Conservation (phyloP, 2,329 filamentous ascomycete species). For the Sclerotinia sclerotiorum region DNA sequence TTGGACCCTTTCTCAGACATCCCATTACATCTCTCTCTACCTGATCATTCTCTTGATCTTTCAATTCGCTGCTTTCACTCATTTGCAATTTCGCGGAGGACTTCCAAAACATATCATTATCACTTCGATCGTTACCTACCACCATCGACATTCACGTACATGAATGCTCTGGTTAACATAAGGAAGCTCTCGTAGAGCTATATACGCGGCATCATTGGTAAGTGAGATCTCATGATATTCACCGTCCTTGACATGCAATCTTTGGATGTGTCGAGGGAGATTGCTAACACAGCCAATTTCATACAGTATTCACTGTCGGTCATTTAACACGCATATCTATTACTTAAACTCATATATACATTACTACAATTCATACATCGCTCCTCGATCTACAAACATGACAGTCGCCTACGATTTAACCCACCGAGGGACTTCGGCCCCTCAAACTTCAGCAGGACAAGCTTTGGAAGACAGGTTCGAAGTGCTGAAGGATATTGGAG, state of each 20-base stretch:
- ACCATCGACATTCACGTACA: slow-evolving; percentile 27
- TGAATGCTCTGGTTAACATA: slow-evolving; percentile 40
- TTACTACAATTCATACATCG: background rate
- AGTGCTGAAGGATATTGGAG: slow-evolving; percentile 95
- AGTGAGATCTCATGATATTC: slow-evolving; percentile 8
- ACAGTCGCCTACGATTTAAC: slow-evolving; percentile 73
- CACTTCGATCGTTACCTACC: slow-evolving; percentile 24
- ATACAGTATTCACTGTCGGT: slow-evolving; percentile 26
- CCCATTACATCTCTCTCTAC: slow-evolving; percentile 30
- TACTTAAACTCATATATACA: slow-evolving; percentile 16
- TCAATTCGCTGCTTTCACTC: slow-evolving; percentile 27
- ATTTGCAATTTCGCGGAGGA: slow-evolving; percentile 27
- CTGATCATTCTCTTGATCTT: slow-evolving; percentile 25
- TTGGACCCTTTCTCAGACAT: slow-evolving; percentile 28
- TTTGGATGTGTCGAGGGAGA: background rate
- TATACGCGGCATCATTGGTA: slow-evolving; percentile 27
- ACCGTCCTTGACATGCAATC: background rate
- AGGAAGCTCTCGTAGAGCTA: slow-evolving; percentile 40
- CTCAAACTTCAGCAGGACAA: slow-evolving; percentile 46
- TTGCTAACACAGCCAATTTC: slow-evolving; percentile 15
- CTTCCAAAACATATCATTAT: slow-evolving; percentile 25
- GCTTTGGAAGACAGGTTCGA: slow-evolving; percentile 93
- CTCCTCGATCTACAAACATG: slow-evolving; percentile 55
- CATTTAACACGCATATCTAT: slow-evolving; percentile 17
- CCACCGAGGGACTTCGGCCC: slow-evolving; percentile 63